These are phyloP conservation scores for Hyaloscypha bicolor DNA, from an alignment of 495 filamentous ascomycete genomes.

Conservation along the genomic window DNA sequence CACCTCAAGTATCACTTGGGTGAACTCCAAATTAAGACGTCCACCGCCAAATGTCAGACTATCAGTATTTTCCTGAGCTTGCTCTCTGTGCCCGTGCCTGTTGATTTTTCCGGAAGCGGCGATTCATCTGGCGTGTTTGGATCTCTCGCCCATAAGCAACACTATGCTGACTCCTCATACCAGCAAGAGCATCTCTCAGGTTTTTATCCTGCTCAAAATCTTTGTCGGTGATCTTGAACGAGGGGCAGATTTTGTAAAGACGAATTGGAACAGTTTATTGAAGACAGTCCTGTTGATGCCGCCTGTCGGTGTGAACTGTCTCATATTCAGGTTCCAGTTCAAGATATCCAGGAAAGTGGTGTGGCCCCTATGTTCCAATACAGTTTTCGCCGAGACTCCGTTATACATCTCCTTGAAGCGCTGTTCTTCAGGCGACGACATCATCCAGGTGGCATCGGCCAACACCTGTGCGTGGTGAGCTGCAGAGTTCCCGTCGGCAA, in stretches of 20 bases:
- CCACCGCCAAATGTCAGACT: too few relatives aligned
- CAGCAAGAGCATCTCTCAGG: too few relatives aligned
- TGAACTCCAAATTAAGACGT: too few relatives aligned
- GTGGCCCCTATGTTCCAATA: not conserved
- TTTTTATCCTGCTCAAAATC: too few relatives aligned
- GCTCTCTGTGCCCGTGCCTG: too few relatives aligned
- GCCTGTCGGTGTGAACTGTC: not conserved
- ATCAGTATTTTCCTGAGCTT: too few relatives aligned
- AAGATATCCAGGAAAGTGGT: not conserved
- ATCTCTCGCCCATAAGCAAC: too few relatives aligned
- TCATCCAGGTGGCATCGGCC: not conserved
- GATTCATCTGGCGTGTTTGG: too few relatives aligned
- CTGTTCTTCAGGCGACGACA: not conserved
- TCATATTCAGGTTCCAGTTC: not conserved
- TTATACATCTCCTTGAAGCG: not conserved
- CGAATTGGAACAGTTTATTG: not conserved
- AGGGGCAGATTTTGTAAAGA: not conserved
- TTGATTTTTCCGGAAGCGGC: too few relatives aligned
- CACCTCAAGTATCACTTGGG: too few relatives aligned
- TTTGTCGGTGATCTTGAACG: too few relatives aligned
- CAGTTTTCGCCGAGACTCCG: not conserved
- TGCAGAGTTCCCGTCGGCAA: not conserved
- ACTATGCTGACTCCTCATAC: too few relatives aligned
- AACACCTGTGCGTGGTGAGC: not conserved
- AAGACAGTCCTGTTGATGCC: not conserved